phyloP scores from a whole-genome alignment of 345 rosid genomes.

The Citrus maxima region DNA sequence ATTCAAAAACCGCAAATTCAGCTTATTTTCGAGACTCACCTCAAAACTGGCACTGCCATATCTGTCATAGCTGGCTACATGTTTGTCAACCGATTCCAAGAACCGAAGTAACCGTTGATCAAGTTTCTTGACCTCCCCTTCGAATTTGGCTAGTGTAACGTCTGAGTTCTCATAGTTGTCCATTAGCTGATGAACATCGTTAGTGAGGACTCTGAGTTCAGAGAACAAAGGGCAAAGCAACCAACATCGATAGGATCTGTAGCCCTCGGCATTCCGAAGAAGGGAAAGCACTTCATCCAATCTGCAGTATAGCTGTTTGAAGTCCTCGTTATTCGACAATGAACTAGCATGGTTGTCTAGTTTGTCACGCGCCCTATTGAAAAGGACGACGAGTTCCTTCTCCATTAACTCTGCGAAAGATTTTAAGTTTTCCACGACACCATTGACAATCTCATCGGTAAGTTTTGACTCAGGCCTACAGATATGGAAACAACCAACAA shows the following conservation, averaged over 20 bases:
- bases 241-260: neutral
- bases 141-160: no score
- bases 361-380: neutral
- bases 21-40: neutral
- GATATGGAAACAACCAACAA: no score
- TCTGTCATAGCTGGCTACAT: neutral
- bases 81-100: neutral
- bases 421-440: neutral
- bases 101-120: neutral
- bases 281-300: neutral
- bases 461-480: neutral
- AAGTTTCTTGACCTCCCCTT: neutral
- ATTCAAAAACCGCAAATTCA: no score
- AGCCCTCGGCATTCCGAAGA: neutral
- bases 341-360: neutral
- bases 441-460: neutral
- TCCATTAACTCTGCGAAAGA: neutral
- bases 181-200: neutral
- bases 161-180: neutral
- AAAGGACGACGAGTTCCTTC: neutral
- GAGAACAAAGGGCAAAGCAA: neutral
- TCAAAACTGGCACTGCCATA: neutral
- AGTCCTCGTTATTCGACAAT: neutral
- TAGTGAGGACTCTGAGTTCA: neutral
- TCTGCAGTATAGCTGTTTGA: neutral